A percentile compares a stretch with the other conserved stretches of the same genome.
Conservation (phyloP, 768 basidiomycete species). For the Lyophyllum semitale region DNA sequence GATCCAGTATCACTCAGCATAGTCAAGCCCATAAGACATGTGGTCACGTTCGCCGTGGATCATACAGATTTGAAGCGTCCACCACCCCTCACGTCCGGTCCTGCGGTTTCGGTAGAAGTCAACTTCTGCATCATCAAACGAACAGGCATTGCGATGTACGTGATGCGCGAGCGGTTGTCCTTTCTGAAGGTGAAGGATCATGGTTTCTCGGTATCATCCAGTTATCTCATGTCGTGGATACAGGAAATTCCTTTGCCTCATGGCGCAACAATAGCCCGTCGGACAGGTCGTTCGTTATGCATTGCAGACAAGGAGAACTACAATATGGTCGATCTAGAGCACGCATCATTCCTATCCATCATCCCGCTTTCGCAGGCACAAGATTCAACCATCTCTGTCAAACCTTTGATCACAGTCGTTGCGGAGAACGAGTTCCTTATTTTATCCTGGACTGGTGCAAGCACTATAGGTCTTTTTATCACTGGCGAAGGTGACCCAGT, state of each 20-base stretch:
- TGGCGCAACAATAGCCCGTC: slow-evolving; percentile 59
- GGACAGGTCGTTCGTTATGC: slow-evolving; percentile 66
- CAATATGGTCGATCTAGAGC: slow-evolving; percentile 78
- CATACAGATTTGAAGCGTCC: slow-evolving; percentile 65
- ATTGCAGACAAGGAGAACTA: slow-evolving; percentile 75
- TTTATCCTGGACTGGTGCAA: slow-evolving; percentile 79
- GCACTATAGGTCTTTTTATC: slow-evolving; percentile 85
- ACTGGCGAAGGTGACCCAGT: slow-evolving; percentile 85
- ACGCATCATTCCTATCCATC: slow-evolving; percentile 66
- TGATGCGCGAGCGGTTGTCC: slow-evolving; percentile 61
- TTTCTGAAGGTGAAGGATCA: slow-evolving; percentile 53
- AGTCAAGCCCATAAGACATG: slow-evolving; percentile 81
- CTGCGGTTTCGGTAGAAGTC: slow-evolving; percentile 44
- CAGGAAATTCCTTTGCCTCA: slow-evolving; percentile 74
- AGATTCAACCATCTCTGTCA: slow-evolving; percentile 38
- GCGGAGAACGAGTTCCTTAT: slow-evolving; percentile 82
- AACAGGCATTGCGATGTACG: slow-evolving; percentile 60
- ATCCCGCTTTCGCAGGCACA: slow-evolving; percentile 77
- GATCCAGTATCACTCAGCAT: slow-evolving; percentile 61
- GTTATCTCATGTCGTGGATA: background rate
- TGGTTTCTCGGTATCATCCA: background rate
- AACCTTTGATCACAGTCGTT: slow-evolving; percentile 77
- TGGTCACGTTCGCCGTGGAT: slow-evolving; percentile 81
- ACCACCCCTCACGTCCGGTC: slow-evolving; percentile 39
- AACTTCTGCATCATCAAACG: slow-evolving; percentile 79